phyloP scores from a whole-genome alignment of 148 eudicot species.

The Silene latifolia region DNA sequence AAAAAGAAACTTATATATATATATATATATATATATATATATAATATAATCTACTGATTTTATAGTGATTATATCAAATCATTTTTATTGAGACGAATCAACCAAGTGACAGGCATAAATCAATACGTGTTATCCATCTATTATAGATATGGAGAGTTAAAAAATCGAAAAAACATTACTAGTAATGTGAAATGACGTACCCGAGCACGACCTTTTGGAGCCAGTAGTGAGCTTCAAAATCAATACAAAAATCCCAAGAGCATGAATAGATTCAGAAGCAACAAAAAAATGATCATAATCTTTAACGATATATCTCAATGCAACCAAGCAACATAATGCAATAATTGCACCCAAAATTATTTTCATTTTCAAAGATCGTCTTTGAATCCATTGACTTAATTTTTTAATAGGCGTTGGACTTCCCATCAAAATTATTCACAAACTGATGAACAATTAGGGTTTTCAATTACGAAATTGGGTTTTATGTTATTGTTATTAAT shows the following conservation, averaged over 20 bases:
- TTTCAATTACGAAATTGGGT: neutral
- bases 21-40: too few relatives aligned
- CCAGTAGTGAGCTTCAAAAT: slow-evolving; percentile 67
- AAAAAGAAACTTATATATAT: too few relatives aligned
- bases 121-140: too few relatives aligned
- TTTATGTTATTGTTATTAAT: neutral
- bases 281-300: slow-evolving; percentile 53
- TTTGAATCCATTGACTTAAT: slow-evolving; percentile 50
- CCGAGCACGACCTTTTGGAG: slow-evolving; percentile 61
- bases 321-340: slow-evolving; percentile 39
- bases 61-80: too few relatives aligned
- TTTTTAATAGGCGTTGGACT: slow-evolving; percentile 35
- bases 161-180: too few relatives aligned
- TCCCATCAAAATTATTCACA: slow-evolving; percentile 42
- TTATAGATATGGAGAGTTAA: too few relatives aligned
- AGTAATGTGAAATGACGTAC: slow-evolving; percentile 23
- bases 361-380: slow-evolving; percentile 50
- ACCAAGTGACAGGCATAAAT: too few relatives aligned
- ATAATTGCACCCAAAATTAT: slow-evolving; percentile 34
- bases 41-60: too few relatives aligned
- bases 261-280: slow-evolving; percentile 63
- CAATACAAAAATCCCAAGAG: slow-evolving; percentile 60
- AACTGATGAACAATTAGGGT: neutral
- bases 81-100: too few relatives aligned
- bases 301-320: slow-evolving; percentile 38